These are phyloP conservation scores for Syzygium malaccense DNA, from an alignment of 441 rosid genomes.

Conservation along the genomic window DNA sequence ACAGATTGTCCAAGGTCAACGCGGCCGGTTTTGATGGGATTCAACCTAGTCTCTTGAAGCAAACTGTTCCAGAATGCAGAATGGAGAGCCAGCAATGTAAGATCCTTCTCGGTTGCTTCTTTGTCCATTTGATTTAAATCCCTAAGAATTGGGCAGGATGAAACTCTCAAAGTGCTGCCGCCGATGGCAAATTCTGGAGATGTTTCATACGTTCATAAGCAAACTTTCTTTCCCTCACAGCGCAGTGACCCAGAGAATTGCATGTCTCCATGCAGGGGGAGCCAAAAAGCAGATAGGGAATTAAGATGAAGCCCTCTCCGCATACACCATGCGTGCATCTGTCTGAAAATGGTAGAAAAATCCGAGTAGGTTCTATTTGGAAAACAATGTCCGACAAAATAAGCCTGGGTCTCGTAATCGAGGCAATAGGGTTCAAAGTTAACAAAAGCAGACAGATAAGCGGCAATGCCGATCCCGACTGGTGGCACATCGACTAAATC, in stretches of 20 bases:
- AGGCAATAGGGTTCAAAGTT: not conserved
- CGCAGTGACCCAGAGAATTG: not conserved
- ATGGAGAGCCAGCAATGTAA: not conserved
- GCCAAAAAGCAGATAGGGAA: not conserved
- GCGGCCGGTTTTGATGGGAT: not conserved
- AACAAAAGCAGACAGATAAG: not conserved
- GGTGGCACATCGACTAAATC: not conserved
- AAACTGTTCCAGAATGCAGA: not conserved
- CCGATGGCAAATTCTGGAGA: not conserved
- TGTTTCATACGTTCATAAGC: not conserved
- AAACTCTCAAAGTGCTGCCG: not conserved
- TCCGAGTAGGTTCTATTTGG: not conserved
- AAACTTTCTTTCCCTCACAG: not conserved
- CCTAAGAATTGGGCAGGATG: not conserved
- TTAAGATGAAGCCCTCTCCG: not conserved
- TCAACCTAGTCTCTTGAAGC: not conserved
- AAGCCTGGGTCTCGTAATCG: not conserved
- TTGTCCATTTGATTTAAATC: not conserved
- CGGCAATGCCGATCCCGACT: not conserved
- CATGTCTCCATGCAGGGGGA: not conserved
- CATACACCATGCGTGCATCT: not conserved
- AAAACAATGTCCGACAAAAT: not conserved
- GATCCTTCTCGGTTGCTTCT: not conserved
- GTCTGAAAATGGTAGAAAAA: not conserved
- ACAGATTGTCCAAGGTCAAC: not conserved